Conservation (phyloP, 371 early-diverging fungal species). For the Enterocytospora artemiae region DNA sequence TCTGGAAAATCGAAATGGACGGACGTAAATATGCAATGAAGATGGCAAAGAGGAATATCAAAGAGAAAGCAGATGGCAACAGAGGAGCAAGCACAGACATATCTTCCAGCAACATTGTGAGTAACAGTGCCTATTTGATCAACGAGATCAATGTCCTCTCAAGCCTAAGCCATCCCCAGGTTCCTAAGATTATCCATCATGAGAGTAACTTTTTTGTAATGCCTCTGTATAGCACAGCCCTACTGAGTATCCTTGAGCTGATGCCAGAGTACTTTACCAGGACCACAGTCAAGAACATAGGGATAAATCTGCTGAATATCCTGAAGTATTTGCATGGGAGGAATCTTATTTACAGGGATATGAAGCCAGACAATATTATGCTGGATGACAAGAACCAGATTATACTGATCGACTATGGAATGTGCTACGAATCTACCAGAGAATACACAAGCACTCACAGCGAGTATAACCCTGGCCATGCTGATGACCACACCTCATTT, state of each 20-base stretch:
- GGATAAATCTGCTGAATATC: constrained; percentile 49
- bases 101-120: constrained; percentile 7
- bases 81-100: no score
- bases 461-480: no score
- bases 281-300: constrained; percentile 54
- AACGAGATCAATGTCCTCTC: constrained; percentile 3
- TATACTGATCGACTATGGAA: constrained; percentile 59
- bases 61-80: no score
- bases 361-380: constrained; percentile 70
- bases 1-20: constrained; percentile 7
- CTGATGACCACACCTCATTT: constrained; percentile 18
- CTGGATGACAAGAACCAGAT: constrained; percentile 61
- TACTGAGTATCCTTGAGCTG: constrained; percentile 41
- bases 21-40: no score
- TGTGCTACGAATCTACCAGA: constrained; percentile 24
- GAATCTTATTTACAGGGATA: constrained; percentile 66
- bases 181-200: constrained; percentile 32
- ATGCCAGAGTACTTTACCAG: constrained; percentile 30
- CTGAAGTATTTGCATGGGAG: constrained; percentile 64
- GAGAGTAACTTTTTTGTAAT: constrained; percentile 42
- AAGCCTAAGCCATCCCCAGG: neutral
- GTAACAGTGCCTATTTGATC: neutral
- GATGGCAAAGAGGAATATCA: no score
- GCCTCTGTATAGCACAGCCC: constrained; percentile 35
- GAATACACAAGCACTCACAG: constrained; percentile 20